Conservation (phyloP, 768 basidiomycete genomes). For the Boletus speciosus region DNA sequence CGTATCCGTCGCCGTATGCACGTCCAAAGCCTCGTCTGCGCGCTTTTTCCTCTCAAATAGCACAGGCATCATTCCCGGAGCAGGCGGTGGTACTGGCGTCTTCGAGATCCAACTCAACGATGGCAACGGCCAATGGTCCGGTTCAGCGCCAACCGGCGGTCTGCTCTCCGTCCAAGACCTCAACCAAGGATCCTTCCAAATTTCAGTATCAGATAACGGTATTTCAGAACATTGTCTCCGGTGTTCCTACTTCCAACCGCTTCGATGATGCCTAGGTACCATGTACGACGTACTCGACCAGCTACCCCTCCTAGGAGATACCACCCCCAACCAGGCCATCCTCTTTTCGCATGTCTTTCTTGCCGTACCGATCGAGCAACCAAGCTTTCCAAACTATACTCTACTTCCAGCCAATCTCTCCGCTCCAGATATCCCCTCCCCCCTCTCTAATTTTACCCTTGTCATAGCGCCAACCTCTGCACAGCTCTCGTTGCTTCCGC, state of each 20-base stretch:
- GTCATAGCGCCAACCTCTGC: slow-evolving; percentile 51
- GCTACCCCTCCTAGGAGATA: slow-evolving; percentile 66
- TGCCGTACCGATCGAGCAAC: slow-evolving; percentile 27
- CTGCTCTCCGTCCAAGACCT: slow-evolving; percentile 46
- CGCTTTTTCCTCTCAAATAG: slow-evolving; percentile 61
- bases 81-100: slow-evolving; percentile 37
- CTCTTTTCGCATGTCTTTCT: slow-evolving; percentile 64
- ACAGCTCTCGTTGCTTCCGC: slow-evolving; percentile 41
- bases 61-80: slow-evolving; percentile 35
- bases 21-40: slow-evolving; percentile 33
- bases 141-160: slow-evolving; percentile 45
- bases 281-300: slow-evolving; percentile 43
- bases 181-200: slow-evolving; percentile 48
- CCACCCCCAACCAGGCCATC: slow-evolving; percentile 68
- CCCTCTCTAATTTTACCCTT: slow-evolving; percentile 50
- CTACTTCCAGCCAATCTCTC: slow-evolving; percentile 57
- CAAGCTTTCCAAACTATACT: slow-evolving; percentile 73
- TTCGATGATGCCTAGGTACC: slow-evolving; percentile 35
- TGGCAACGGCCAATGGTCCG: slow-evolving; percentile 54
- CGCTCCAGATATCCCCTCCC: slow-evolving; percentile 39
- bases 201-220: slow-evolving; percentile 53
- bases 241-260: neutral
- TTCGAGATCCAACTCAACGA: slow-evolving; percentile 46
- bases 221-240: slow-evolving; percentile 1
- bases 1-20: slow-evolving; percentile 51